A percentile compares a stretch with the other conserved stretches of the same genome.
Evolutionary conservation across 176 grass and related monocot genomes (phyloP).

Genomic region (Leersia perrieri): DNA sequence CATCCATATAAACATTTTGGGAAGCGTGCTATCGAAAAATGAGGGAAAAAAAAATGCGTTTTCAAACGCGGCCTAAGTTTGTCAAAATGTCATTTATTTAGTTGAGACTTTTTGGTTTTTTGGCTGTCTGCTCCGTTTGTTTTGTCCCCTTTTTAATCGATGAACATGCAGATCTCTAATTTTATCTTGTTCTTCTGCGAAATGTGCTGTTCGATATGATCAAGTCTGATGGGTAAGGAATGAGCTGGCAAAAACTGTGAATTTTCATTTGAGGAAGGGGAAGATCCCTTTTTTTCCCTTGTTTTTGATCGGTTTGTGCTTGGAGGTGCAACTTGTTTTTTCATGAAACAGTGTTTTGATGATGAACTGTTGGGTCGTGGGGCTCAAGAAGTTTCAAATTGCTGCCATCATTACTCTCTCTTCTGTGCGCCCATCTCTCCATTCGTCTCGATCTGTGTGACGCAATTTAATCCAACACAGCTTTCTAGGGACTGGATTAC

Average conservation of each 20-base stretch:
- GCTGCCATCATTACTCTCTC: constrained; percentile 24
- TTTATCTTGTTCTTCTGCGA: neutral
- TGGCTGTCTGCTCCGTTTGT: neutral
- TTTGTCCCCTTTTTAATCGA: neutral
- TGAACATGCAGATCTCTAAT: neutral
- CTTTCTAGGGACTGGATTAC: constrained; percentile 19
- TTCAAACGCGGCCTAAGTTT: no score
- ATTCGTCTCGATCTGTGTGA: constrained; percentile 30
- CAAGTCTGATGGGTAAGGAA: neutral
- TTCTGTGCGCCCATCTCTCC: constrained; percentile 13
- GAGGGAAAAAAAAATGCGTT: no score
- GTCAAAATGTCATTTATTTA: neutral
- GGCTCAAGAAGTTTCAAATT: constrained; percentile 54
- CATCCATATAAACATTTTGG: no score
- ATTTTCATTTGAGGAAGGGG: neutral
- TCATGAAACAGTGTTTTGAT: neutral
- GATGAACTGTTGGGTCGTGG: constrained; percentile 26
- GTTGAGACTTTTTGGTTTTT: neutral
- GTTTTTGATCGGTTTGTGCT: neutral
- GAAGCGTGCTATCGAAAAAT: no score
- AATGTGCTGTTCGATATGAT: neutral
- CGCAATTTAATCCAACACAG: constrained; percentile 32
- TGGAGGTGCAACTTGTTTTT: neutral
- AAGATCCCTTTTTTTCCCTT: neutral
- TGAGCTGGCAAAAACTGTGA: neutral